Percentiles rank a stretch among this genome's conserved stretches.
phyloP scores from a whole-genome alignment of 441 rosid genomes.

The Iberis amara region DNA sequence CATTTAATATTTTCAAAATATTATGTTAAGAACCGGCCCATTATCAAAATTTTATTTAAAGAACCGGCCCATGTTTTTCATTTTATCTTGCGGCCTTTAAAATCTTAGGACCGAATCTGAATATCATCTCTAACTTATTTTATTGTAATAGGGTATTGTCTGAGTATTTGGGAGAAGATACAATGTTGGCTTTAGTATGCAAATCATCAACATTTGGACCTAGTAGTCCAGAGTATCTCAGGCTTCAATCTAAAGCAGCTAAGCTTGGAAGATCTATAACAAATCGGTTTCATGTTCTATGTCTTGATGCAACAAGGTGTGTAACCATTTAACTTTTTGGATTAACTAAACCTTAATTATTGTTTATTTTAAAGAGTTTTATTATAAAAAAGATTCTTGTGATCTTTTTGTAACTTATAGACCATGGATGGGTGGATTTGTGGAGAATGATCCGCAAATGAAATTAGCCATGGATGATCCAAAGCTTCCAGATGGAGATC shows the following conservation, averaged over 20 bases:
- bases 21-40: no score
- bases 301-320: slow-evolving; percentile 50
- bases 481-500: slow-evolving; percentile 32
- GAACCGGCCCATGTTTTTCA: no score
- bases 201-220: slow-evolving; percentile 38
- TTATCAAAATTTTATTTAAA: no score
- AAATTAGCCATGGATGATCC: slow-evolving; percentile 46
- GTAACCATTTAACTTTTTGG: slow-evolving; percentile 13
- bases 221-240: slow-evolving; percentile 38
- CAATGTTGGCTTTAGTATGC: slow-evolving; percentile 61
- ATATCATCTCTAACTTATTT: not conserved
- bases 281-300: slow-evolving; percentile 43
- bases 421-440: slow-evolving; percentile 32
- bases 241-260: slow-evolving; percentile 42
- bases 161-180: slow-evolving; percentile 57
- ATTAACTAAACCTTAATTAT: not conserved
- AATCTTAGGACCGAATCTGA: no score
- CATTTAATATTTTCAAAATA: no score
- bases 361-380: not conserved
- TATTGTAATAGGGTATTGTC: slow-evolving; percentile 43
- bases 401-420: slow-evolving; percentile 21
- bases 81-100: no score
- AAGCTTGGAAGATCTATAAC: slow-evolving; percentile 37
- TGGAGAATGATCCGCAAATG: slow-evolving; percentile 37
- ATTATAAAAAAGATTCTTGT: not conserved